A percentile compares a stretch with the other conserved stretches of the same genome.
These are phyloP conservation scores for Teratosphaeria epicoccoides DNA, from an alignment of 2,329 filamentous ascomycete species.

Conservation along the genomic window DNA sequence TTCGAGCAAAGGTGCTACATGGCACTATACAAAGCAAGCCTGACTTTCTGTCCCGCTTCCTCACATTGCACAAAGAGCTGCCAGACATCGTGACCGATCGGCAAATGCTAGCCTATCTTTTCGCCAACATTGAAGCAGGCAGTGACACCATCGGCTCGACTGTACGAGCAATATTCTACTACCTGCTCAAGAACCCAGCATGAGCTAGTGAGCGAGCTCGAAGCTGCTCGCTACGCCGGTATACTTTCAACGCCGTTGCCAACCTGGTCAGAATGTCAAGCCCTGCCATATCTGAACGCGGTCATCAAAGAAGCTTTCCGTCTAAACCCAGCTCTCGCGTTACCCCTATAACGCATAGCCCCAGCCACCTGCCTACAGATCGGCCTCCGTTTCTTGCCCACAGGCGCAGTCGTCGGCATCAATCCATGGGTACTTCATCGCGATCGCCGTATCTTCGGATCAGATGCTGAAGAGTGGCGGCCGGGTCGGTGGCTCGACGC, in stretches of 20 bases:
- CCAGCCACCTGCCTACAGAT: conserved; percentile 9
- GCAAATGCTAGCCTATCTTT: conserved; percentile 15
- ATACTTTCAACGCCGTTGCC: conserved; percentile 10
- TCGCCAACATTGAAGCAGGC: conserved; percentile 23
- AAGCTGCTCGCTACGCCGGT: conserved; percentile 5
- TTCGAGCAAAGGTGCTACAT: conserved; percentile 14
- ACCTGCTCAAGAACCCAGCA: conserved; percentile 19
- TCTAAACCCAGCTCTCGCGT: conserved; percentile 14
- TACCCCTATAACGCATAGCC: conserved; percentile 15
- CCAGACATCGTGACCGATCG: conserved; percentile 16
- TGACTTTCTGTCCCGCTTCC: conserved; percentile 21
- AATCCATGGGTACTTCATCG: conserved; percentile 36
- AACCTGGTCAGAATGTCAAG: conserved; percentile 15
- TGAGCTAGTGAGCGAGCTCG: conserved; percentile 9
- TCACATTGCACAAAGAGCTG: conserved; percentile 16
- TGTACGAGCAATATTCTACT: conserved; percentile 31
- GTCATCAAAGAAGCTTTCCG: conserved; percentile 18
- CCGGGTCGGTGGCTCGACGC: conserved; percentile 38
- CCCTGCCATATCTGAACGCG: conserved; percentile 16
- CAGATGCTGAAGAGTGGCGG: conserved; percentile 24
- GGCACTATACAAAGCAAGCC: conserved; percentile 16
- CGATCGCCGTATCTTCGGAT: conserved; percentile 29
- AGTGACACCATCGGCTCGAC: conserved; percentile 33
- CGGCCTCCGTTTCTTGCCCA: conserved; percentile 21
- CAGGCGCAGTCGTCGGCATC: conserved; percentile 33